Conservation (phyloP, 2,329 filamentous ascomycete species). For the Salinomyces thailandicus region DNA sequence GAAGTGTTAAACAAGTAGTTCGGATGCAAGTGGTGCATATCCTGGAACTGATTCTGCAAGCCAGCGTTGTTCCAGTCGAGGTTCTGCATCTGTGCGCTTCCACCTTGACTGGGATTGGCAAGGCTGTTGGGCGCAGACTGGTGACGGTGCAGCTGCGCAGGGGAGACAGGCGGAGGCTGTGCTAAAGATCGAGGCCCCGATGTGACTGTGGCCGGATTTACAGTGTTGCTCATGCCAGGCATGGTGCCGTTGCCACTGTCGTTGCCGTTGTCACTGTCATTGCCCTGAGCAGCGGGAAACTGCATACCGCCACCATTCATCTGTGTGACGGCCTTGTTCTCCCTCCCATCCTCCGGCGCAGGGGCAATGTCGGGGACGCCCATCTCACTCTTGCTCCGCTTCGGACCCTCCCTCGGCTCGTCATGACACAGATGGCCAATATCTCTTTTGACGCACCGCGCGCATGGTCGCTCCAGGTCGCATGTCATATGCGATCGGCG, state of each 20-base stretch:
- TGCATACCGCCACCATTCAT: neutral
- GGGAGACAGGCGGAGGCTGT: conserved; percentile 59
- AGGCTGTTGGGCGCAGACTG: conserved; percentile 5
- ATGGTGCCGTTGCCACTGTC: neutral
- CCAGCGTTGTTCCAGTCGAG: conserved; percentile 63
- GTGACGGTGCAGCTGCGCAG: conserved; percentile 49
- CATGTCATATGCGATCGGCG: conserved; percentile 47
- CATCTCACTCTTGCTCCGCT: conserved; percentile 58
- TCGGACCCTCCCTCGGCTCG: conserved; percentile 79
- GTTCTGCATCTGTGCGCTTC: conserved; percentile 23
- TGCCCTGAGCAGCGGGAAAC: neutral
- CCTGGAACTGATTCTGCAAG: conserved; percentile 74
- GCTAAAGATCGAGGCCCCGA: conserved; percentile 50
- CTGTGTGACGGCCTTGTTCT: neutral
- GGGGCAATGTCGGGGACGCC: conserved; percentile 27
- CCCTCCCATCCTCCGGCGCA: conserved; percentile 10
- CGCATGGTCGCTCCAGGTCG: conserved; percentile 75
- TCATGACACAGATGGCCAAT: conserved; percentile 98
- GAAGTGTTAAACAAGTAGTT: conserved; percentile 93
- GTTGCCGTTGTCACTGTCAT: too few species aligned
- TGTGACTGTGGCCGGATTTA: conserved; percentile 8
- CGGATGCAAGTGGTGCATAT: conserved; percentile 88
- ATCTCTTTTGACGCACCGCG: conserved; percentile 94
- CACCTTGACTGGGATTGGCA: neutral
- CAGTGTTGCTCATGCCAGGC: neutral